Conservation (phyloP, 805 yeast species). For the Hanseniaspora clermontiae region DNA sequence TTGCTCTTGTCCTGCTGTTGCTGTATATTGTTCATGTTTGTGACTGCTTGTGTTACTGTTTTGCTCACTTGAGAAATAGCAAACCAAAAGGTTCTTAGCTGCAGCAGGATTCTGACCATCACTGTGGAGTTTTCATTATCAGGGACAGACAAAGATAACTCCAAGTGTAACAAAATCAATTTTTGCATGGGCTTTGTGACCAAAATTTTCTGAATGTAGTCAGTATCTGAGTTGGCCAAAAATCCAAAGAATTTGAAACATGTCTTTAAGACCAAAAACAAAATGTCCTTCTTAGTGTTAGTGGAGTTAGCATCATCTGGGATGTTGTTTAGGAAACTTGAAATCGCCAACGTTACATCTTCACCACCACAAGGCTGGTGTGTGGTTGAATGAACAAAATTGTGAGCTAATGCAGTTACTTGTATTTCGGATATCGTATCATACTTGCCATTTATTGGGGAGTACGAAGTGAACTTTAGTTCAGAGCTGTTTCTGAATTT, state of each 20-base stretch:
- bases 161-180: constrained; percentile 26
- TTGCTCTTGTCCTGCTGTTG: constrained; percentile 33
- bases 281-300: constrained; percentile 8
- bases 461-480: not conserved
- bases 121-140: constrained; percentile 8
- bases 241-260: constrained; percentile 27
- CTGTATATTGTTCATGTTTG: constrained; percentile 39
- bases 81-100: constrained; percentile 54
- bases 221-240: constrained; percentile 27
- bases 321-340: constrained; percentile 13
- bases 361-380: constrained; percentile 28
- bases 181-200: constrained; percentile 29
- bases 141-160: constrained; percentile 19
- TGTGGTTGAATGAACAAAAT: constrained; percentile 25
- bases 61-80: constrained; percentile 56
- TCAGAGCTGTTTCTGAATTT: not conserved
- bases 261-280: constrained; percentile 10
- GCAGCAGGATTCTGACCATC: constrained; percentile 34
- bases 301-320: not conserved
- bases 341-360: constrained; percentile 28
- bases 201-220: constrained; percentile 27
- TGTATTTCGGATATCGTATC: constrained; percentile 18
- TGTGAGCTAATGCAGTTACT: constrained; percentile 27
- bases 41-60: constrained; percentile 51
- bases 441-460: not conserved